These are phyloP conservation scores for Gossypium davidsonii DNA, from an alignment of 441 rosid species.

Conservation along the genomic window DNA sequence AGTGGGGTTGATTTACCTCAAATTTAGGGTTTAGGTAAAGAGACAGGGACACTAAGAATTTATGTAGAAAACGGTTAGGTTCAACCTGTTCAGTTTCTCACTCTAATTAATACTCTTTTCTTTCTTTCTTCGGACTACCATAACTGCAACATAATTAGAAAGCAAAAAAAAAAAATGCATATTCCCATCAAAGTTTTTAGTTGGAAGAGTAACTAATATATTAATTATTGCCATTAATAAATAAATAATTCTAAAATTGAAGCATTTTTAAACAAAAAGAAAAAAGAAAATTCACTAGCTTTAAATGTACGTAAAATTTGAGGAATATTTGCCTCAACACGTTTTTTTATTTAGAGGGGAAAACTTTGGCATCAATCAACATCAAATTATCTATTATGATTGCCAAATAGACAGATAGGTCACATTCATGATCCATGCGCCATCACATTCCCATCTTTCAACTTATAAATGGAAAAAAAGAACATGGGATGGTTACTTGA, in stretches of 20 bases:
- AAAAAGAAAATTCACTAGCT: background rate
- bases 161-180: background rate
- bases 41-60: background rate
- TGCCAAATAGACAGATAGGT: background rate
- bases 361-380: background rate
- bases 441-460: background rate
- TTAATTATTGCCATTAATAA: background rate
- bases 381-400: background rate
- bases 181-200: background rate
- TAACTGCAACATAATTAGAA: background rate
- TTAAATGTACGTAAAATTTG: background rate
- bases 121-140: too few relatives aligned
- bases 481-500: background rate
- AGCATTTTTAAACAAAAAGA: too few relatives aligned
- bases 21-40: conserved; percentile 13
- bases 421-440: background rate
- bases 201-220: background rate
- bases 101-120: background rate
- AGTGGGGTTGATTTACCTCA: background rate
- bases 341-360: background rate
- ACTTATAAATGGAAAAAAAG: background rate
- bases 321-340: background rate
- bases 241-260: background rate
- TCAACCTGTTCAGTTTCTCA: background rate
- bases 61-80: conserved; percentile 3